phyloP scores from a whole-genome alignment of 23 red algal genomes.

The Pyropia haitanensis region DNA sequence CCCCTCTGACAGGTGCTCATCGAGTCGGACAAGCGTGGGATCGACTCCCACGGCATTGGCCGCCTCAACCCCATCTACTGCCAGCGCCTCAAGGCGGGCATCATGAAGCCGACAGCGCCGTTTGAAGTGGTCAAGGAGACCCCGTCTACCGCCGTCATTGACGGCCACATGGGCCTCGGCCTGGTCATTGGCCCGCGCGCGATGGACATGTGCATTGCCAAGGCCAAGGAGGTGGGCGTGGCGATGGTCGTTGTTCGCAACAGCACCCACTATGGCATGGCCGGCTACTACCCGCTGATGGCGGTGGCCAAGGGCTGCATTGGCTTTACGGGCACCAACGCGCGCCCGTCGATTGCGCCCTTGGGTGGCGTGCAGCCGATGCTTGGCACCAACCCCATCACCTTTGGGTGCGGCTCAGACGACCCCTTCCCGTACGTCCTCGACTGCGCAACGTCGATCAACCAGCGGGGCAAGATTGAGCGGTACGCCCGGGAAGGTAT shows the following conservation, averaged over 20 bases:
- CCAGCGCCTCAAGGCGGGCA: conserved; percentile 35
- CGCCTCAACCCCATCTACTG: conserved; percentile 59
- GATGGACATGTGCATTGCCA: conserved; percentile 40
- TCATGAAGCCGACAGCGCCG: conserved; percentile 56
- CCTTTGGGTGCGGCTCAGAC: conserved; percentile 34
- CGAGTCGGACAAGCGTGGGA: conserved; percentile 38
- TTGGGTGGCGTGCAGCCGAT: conserved; percentile 50
- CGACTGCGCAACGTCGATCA: conserved; percentile 46
- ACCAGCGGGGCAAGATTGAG: conserved; percentile 68
- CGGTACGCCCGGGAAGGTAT: conserved; percentile 54
- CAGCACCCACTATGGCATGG: conserved; percentile 52
- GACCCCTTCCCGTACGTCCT: conserved; percentile 46
- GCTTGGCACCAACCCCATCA: conserved; percentile 57
- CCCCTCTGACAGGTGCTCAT: conserved; percentile 11
- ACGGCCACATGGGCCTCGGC: conserved; percentile 42
- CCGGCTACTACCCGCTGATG: conserved; percentile 35
- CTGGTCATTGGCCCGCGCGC: conserved; percentile 37
- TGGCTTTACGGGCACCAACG: conserved; percentile 53
- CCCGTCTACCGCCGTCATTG: conserved; percentile 39
- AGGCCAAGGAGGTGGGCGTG: conserved; percentile 50
- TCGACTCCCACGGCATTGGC: conserved; percentile 49
- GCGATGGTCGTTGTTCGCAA: conserved; percentile 43
- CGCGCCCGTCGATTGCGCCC: conserved; percentile 48
- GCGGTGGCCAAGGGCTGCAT: conserved; percentile 43
- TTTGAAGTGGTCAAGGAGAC: conserved; percentile 49